Conservation (phyloP, 169 alveolate genomes). For the Plasmodium knowlesi region DNA sequence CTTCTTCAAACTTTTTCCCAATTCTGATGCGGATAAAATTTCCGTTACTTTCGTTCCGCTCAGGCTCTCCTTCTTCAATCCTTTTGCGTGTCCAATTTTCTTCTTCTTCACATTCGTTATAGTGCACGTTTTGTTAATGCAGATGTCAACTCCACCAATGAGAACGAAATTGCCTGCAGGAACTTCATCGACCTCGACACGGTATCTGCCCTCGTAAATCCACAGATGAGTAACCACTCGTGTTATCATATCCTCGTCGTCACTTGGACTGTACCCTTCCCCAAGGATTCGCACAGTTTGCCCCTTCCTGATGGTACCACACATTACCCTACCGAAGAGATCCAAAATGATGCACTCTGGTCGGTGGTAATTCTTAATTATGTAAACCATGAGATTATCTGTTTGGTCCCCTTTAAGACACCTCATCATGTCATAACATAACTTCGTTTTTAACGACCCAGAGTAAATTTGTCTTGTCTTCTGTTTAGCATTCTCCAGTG, state of each 20-base stretch:
- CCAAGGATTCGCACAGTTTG: conserved; percentile 96
- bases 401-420: conserved; percentile 80
- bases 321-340: conserved; percentile 96
- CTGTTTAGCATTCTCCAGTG: conserved; percentile 78
- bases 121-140: conserved; percentile 92
- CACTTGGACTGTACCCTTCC: conserved; percentile 93
- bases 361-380: conserved; percentile 95
- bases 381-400: conserved; percentile 91
- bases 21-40: conserved; percentile 6
- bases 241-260: conserved; percentile 96
- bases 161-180: conserved; percentile 95
- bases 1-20: not conserved
- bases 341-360: conserved; percentile 93
- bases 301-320: conserved; percentile 96
- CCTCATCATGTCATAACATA: conserved; percentile 76
- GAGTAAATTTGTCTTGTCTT: conserved; percentile 86
- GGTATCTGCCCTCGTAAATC: conserved; percentile 94
- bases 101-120: conserved; percentile 80
- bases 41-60: conserved; percentile 21
- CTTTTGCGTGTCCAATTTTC: not conserved
- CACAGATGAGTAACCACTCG: conserved; percentile 91
- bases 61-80: not conserved
- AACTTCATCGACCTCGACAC: conserved; percentile 90
- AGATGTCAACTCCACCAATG: conserved; percentile 96
- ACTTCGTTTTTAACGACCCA: conserved; percentile 81